Evolutionary conservation across 2,329 filamentous ascomycete species (phyloP), one percentile per base, ranked within the genome.

Genomic region (Fusarium sp.): DNA sequence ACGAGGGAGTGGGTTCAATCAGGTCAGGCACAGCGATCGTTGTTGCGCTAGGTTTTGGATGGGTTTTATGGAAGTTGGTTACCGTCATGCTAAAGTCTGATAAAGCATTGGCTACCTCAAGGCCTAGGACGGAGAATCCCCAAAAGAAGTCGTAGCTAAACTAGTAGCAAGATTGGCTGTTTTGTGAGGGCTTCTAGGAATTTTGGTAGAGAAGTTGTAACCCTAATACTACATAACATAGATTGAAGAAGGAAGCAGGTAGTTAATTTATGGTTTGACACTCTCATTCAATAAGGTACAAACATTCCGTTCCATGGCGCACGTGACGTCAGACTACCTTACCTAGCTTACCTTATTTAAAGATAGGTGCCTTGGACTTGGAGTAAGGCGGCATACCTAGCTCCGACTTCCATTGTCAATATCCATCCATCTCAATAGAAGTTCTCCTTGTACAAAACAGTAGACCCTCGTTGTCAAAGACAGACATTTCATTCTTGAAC

Each of bases 41-140:
- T 3, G 86, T 94, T 14, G 65, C 84, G 4, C 71, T 90, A 41
- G 92, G 92, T 1, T 92, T 93, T 76, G 75, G 84, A n/a, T 94
- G 91, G 89, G 83, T 93, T 19, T 72, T 90, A 18, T 90, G 86
- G 85, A 90, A 86, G 75, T 78, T 92, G 43, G 28, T 75, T 11
- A 61, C 46, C 11, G 53, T 61, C 37, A 67, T 62, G 54, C 39
- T 64, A 19, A 45, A 60, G 11, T 48, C 58, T n/a, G 50, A 53
- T 11, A 65, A 48, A 31, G 42, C 44, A 37, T 26, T 45, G 13
- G 14, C 23, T 28, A 6, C 26, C 11, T 28, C 26, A 9, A 16
- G 19, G 13, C 25, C 41, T 25, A 30, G 39, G 19, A 54, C 43
- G 26, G 54, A 65, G 45, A 26, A n/a, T 18, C 13, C 30, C 2